Base-by-base conservation (phyloP, 2,329 filamentous ascomycete genomes). In the Aspergillus terreus region DNA sequence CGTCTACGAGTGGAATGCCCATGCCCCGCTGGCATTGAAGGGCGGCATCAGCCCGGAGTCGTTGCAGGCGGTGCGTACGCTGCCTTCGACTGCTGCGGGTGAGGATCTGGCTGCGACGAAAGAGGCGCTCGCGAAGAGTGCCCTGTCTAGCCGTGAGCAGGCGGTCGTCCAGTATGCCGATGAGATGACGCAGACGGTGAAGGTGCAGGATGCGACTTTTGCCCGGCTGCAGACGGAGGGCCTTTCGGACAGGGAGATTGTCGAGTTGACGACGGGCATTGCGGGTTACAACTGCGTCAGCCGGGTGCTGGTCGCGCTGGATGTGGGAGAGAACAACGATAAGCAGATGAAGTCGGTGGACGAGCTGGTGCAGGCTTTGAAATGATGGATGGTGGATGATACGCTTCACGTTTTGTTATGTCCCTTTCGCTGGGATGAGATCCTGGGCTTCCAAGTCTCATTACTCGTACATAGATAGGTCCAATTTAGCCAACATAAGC, bases 281-380 rank as follows among this genome's bases (percentile, higher is more conserved):
- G 88, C 88, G n/a, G 84, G 83, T 50, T 95, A 95, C 68, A 95
- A 95, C 69, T 92, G 89, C 64, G 90, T 95, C 15, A 92, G 87
- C 68, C 81, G 90, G 23, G 92, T 95, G 61, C 69, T 95, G 60
- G 89, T 95, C 7, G 90, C 90, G 10, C 69, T 95, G 52, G 87
- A 95, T 72, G 88, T 76, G 36, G 74, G 73, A 2, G 74, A 76
- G 63, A 70, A 71, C 50, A 76, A 76, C 58, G 66, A 51, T 10
- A 65, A 61, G 44, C 59, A 90, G 68, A 76, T 90, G 68, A 76
- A 88, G 54, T 88, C 85, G 63, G 85, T 86, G 1, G 77, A 78
- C 40, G 82, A 87, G 63, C 85, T 90, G 61, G 81, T 87, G 52
- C 75, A 72, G 40, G 40, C 17, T 7, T 10, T 42, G 19, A 42